A percentile compares a stretch with the other conserved stretches of the same genome.
These are phyloP conservation scores for Paramecium sexaurelia DNA, from an alignment of 73 alveolate species.

Conservation along the genomic window DNA sequence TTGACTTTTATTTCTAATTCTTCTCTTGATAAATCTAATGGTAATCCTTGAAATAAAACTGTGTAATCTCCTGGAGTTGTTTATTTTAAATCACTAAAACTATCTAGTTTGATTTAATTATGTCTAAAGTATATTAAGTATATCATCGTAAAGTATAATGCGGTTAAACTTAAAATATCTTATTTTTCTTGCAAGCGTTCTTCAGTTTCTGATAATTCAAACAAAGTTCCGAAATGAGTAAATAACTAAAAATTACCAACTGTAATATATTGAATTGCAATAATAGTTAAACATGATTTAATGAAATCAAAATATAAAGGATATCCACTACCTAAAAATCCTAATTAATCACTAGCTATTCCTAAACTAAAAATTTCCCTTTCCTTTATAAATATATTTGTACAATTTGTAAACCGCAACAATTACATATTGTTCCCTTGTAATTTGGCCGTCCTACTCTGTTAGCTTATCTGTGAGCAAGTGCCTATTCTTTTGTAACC, in stretches of 20 bases:
- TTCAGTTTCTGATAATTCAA: neutral
- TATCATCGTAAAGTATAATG: neutral
- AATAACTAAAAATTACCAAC: conserved; percentile 14
- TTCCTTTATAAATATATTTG: neutral
- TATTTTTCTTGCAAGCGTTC: neutral
- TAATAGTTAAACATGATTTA: neutral
- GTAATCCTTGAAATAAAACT: neutral
- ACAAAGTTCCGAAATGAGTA: neutral
- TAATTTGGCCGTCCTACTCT: neutral
- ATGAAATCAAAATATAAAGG: conserved; percentile 34
- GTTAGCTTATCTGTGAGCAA: neutral
- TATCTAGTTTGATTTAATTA: neutral
- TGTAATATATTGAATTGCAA: neutral
- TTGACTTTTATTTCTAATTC: neutral
- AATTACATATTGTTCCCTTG: neutral
- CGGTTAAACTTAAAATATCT: neutral
- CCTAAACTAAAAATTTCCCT: neutral
- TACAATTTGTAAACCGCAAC: neutral
- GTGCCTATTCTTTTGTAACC: neutral
- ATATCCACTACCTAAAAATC: conserved; percentile 28
- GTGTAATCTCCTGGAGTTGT: conserved; percentile 12
- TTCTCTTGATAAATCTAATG: neutral
- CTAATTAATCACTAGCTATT: neutral
- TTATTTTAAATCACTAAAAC: neutral
- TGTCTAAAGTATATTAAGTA: neutral